A percentile compares a stretch with the other conserved stretches of the same genome.
These are phyloP conservation scores for Eimeria praecox DNA, from an alignment of 169 alveolate species.

Conservation along the genomic window DNA sequence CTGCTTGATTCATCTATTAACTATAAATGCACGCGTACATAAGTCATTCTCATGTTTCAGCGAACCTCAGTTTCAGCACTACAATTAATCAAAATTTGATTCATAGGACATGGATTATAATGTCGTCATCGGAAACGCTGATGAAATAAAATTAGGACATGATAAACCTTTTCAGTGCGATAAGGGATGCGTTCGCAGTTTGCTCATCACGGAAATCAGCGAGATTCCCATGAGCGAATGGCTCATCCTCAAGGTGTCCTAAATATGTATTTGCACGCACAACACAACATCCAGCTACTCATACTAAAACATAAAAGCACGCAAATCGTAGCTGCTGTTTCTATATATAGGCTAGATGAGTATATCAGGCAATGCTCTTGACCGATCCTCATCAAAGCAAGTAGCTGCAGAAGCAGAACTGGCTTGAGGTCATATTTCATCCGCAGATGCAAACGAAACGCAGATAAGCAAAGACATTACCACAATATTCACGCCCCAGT, in stretches of 20 bases:
- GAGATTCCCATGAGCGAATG: constrained; percentile 71
- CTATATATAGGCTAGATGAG: neutral
- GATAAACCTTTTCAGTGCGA: constrained; percentile 16
- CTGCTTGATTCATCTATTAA: neutral
- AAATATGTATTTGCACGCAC: neutral
- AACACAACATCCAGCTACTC: neutral
- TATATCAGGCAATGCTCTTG: neutral
- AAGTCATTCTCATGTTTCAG: neutral
- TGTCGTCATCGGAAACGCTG: constrained; percentile 47
- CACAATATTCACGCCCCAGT: neutral
- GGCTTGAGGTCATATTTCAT: constrained; percentile 60
- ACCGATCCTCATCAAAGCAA: constrained; percentile 60
- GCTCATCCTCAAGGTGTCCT: constrained; percentile 40
- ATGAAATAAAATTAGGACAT: neutral
- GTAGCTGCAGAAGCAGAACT: constrained; percentile 74
- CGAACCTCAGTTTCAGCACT: constrained; percentile 66
- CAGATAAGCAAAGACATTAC: neutral
- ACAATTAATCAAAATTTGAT: neutral
- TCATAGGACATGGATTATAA: constrained; percentile 55
- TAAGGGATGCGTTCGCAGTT: constrained; percentile 73
- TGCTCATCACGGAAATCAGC: constrained; percentile 72
- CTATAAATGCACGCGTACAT: neutral
- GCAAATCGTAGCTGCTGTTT: neutral
- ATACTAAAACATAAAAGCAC: neutral
- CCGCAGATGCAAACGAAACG: neutral